These are phyloP conservation scores for Hsuehochloa calcarea DNA, from an alignment of 176 grass and related monocot genomes.

Conservation along the genomic window DNA sequence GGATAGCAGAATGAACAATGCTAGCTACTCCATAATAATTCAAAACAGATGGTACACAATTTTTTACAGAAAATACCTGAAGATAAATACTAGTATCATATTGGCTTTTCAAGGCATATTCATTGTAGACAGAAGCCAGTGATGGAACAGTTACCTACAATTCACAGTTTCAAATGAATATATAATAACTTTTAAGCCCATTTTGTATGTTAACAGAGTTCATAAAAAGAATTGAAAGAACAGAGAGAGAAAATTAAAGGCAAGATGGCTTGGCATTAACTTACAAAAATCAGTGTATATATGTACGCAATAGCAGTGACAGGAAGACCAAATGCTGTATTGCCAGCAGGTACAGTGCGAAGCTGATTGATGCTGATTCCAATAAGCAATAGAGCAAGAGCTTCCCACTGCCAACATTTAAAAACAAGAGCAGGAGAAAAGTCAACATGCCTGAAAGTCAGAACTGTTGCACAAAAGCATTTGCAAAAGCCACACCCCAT, in stretches of 20 bases:
- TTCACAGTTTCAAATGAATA: slow-evolving; percentile 20
- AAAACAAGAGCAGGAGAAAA: slow-evolving; percentile 6
- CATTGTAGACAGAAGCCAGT: slow-evolving; percentile 96
- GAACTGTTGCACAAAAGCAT: not conserved
- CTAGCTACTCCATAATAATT: not conserved
- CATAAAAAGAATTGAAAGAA: slow-evolving; percentile 9
- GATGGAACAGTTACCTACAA: slow-evolving; percentile 93
- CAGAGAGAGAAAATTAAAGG: not conserved
- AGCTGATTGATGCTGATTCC: slow-evolving; percentile 98
- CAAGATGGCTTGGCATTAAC: slow-evolving; percentile 29
- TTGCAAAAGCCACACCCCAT: not conserved
- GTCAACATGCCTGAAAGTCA: slow-evolving; percentile 11
- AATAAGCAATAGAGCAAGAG: slow-evolving; percentile 95
- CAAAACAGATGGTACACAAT: not conserved
- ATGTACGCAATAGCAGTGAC: slow-evolving; percentile 82
- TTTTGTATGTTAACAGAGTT: not conserved
- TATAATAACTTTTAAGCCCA: not conserved
- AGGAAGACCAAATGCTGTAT: slow-evolving; percentile 67
- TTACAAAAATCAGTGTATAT: slow-evolving; percentile 96
- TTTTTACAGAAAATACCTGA: slow-evolving; percentile 53
- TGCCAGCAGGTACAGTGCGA: slow-evolving; percentile 59
- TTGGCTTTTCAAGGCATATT: slow-evolving; percentile 98
- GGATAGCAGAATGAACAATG: slow-evolving; percentile 1
- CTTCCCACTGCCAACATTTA: slow-evolving; percentile 76
- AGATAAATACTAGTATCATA: slow-evolving; percentile 99